Evolutionary conservation across 345 rosid species (phyloP), one percentile per base, ranked within the genome.

Genomic region (Odontarrhena argentea): DNA sequence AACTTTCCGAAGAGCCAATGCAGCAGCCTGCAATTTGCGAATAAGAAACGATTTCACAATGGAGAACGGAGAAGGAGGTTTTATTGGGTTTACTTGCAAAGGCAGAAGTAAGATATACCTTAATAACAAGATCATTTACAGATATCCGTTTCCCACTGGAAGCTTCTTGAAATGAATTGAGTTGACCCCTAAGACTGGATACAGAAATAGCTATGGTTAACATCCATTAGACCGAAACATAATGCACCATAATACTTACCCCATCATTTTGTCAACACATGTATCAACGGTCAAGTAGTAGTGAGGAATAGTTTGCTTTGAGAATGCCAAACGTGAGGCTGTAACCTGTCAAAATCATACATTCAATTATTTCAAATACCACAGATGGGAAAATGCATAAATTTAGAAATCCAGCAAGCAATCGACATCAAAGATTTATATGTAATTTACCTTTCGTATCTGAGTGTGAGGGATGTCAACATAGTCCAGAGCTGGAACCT

Each of bases 291-390:
- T 84, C 71, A 92, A 59, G 73, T 92, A 92, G 75, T 88, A 92
- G 77, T 92, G 98, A 44, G 98, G 98, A 77, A 92, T 87, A 5
- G 92, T 88, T 68, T 92, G 98, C 87, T 92, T 92, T 22, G 98
- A 92, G 77, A 83, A 65, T 64, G 86, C 70, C 68, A 92, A 80
- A 56, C 96, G 87, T 15, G 90, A 85, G 75, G 98, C 96, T 9
- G 94, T 92, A 55, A 92, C 69, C 96, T 92, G 82, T 77, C 71
- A 60, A 73, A 60, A 24, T 36, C 40, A 63, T 4, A 55, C 50
- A 59, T 62, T 45, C 32, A 60, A 53, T 60, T 67, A 32, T 43
- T 41, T 32, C 36, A 32, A 32, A 32, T 3, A 32, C 6, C 6
- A 32, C 36, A 5, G 36, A 32, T 7, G 5, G 36, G 36, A 6